These are phyloP conservation scores for Alloteropsis semialata DNA, from an alignment of 176 grass and related monocot species.

Conservation along the genomic window DNA sequence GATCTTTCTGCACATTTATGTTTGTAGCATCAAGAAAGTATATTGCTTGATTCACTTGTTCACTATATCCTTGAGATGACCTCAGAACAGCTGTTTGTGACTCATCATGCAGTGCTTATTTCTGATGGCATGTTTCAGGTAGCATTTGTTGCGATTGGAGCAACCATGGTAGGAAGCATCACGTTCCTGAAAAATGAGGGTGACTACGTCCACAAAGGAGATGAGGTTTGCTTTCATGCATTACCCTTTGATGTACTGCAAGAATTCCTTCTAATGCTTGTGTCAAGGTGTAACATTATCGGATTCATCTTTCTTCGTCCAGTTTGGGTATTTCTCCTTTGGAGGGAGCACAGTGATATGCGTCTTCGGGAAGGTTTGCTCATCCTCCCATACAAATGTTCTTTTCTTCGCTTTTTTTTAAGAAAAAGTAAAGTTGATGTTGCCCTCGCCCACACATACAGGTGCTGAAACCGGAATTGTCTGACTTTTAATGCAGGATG, in stretches of 20 bases:
- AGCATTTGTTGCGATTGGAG: conserved; percentile 95
- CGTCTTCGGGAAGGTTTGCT: conserved; percentile 83
- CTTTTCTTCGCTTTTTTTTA: not conserved
- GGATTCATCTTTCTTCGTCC: conserved; percentile 19
- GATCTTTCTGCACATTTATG: not conserved
- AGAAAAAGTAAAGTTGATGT: not conserved
- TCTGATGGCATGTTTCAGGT: conserved; percentile 52
- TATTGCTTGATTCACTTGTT: not conserved
- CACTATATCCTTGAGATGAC: not conserved
- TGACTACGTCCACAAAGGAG: conserved; percentile 79
- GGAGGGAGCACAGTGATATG: conserved; percentile 99
- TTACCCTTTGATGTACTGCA: not conserved
- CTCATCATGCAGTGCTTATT: conserved; percentile 5
- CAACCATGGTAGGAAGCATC: conserved; percentile 98
- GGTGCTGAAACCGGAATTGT: not conserved
- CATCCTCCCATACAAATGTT: not conserved
- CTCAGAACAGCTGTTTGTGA: not conserved
- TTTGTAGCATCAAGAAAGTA: not conserved
- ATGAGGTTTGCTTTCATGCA: conserved; percentile 63
- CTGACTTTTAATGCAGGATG: conserved; percentile 36
- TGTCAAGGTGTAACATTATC: conserved; percentile 1
- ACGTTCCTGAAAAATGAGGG: conserved; percentile 67
- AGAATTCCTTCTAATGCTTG: not conserved
- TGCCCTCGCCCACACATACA: not conserved
- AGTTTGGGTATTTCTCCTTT: conserved; percentile 99